Evolutionary conservation across 129 eudicot species (phyloP), one percentile per base, ranked within the genome.

Genomic region (Ambrosia trifida): DNA sequence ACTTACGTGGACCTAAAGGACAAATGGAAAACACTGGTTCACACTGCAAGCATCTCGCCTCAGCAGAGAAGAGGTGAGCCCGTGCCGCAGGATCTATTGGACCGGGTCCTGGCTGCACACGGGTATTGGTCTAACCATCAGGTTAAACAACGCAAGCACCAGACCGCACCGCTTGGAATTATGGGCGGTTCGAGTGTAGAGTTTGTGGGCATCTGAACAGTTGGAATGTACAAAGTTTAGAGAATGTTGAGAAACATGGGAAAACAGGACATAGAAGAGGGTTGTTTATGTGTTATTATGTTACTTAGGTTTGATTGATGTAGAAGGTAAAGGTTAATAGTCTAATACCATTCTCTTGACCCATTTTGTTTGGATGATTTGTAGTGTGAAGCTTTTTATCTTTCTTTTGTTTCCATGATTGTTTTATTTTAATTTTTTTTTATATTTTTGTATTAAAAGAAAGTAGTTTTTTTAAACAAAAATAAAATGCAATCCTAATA

Each of bases 21-120:
- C 81, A 91, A 91, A 68, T 91, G 98, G 98, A 91, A 91, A 76
- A 91, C 98, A 32, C 57, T 91, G 78, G 96, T 86, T 43, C 97
- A 91, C 68, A 91, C 97, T 40, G 97, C 97, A 53, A 84, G 91
- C 73, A 91, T 91, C 4, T 68, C 96, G 10, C 96, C 95, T 3
- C 96, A 91, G 64, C 98, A 91, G 79, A 82, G 98, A 66, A 79
- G 98, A 74, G 98, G 98, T 4, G 91, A 88, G 85, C 95, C 91
- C 0, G 94, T 91, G 40, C 98, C 98, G 0, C 98, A 91, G 68
- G 87, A 85, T 50, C 88, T 91, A 14, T 62, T 91, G 74, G 96
- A 91, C 83, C 77, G 98, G 8, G 96, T 89, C 40, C 76, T 84
- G 66, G 68, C 86, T 54, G 96, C 95, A 45, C 96, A 91, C 58